Evolutionary conservation across 2,329 filamentous ascomycete genomes (phyloP).

Genomic region (Dothiorella sarmentorum): DNA sequence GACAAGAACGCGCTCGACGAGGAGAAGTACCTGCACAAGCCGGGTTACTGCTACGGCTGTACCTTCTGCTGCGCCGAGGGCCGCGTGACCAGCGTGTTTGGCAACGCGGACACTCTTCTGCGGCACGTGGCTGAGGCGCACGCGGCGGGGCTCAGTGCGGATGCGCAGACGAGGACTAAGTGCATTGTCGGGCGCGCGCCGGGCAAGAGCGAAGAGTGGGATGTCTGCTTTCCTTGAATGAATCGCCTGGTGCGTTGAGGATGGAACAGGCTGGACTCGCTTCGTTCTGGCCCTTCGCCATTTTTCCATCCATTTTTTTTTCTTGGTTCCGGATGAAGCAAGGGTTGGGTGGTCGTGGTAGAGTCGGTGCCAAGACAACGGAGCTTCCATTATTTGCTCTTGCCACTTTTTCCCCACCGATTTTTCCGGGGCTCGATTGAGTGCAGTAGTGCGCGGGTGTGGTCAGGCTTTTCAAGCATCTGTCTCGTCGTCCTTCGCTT

Average conservation of each 20-base stretch:
- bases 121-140: constrained; percentile 38
- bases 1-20: background rate
- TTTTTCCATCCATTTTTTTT: too few relatives aligned
- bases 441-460: background rate
- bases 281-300: too few relatives aligned
- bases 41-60: constrained; percentile 30
- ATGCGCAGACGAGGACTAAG: constrained; percentile 28
- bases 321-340: background rate
- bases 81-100: constrained; percentile 33
- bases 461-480: background rate
- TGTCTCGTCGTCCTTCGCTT: background rate
- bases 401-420: background rate
- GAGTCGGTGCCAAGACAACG: background rate
- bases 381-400: background rate
- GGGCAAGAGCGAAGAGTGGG: constrained; percentile 33
- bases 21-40: background rate
- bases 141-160: constrained; percentile 27
- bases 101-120: constrained; percentile 39
- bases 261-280: background rate
- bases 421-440: too few relatives aligned
- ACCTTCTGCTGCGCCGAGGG: constrained; percentile 34
- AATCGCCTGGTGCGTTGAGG: too few relatives aligned
- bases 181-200: constrained; percentile 37
- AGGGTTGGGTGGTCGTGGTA: background rate
- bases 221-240: constrained; percentile 25